phyloP scores from a whole-genome alignment of 2,329 filamentous ascomycete species.

The Aspergillus niger region DNA sequence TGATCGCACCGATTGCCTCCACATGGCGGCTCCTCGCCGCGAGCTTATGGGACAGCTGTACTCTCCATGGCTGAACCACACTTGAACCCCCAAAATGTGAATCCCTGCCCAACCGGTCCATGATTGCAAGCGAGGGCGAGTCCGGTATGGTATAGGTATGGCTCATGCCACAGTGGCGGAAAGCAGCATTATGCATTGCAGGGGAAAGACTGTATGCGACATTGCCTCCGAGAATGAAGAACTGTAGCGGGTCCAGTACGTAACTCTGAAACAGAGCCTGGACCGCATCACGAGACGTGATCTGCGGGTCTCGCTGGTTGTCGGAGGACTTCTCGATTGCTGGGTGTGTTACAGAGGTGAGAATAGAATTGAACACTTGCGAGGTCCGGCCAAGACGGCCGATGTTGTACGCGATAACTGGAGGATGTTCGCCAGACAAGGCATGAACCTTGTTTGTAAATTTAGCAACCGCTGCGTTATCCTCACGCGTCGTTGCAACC shows the following conservation, averaged over 20 bases:
- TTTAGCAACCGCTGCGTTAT: constrained; percentile 40
- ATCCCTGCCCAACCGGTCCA: constrained; percentile 42
- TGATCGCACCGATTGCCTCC: constrained; percentile 49
- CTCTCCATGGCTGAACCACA: constrained; percentile 48
- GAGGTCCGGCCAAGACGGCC: constrained; percentile 45
- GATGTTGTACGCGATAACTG: constrained; percentile 45
- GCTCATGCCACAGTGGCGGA: constrained; percentile 41
- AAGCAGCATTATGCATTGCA: constrained; percentile 47
- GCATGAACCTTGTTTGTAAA: constrained; percentile 41
- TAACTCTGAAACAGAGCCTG: constrained; percentile 45
- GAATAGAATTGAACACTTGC: constrained; percentile 46
- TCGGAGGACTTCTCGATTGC: constrained; percentile 31
- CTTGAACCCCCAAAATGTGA: constrained; percentile 46
- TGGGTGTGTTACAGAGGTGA: constrained; percentile 46
- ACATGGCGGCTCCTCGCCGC: constrained; percentile 44
- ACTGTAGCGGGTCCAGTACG: constrained; percentile 44
- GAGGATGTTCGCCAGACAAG: constrained; percentile 32
- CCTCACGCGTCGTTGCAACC: constrained; percentile 38
- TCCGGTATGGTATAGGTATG: constrained; percentile 45
- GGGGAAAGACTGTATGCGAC: constrained; percentile 47
- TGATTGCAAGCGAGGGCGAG: constrained; percentile 37
- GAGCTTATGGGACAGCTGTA: constrained; percentile 41
- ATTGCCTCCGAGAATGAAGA: constrained; percentile 46
- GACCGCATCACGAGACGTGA: constrained; percentile 42
- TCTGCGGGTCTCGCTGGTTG: constrained; percentile 34